Evolutionary conservation across 345 rosid genomes (phyloP).

Genomic region (Populus nigra): DNA sequence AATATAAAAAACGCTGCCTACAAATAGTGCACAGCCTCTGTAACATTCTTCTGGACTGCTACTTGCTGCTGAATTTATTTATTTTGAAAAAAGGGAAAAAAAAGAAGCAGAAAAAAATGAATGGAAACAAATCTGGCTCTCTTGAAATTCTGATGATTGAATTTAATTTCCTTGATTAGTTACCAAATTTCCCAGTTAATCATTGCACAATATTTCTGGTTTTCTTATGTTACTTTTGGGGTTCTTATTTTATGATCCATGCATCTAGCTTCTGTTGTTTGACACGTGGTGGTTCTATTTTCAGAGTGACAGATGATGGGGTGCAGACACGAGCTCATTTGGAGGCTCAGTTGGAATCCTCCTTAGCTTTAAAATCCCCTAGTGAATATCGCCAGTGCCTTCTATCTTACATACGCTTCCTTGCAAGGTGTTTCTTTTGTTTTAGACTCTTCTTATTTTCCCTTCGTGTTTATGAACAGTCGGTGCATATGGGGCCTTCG

Average conservation of each 20-base stretch:
- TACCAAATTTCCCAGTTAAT: not conserved
- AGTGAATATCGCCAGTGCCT: slow-evolving; percentile 93
- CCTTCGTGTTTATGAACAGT: not conserved
- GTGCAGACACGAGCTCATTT: slow-evolving; percentile 94
- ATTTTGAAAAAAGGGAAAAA: not conserved
- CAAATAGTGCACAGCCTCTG: not conserved
- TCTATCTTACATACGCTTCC: slow-evolving; percentile 81
- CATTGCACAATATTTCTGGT: not conserved
- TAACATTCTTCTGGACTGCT: not conserved
- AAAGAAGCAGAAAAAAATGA: not conserved
- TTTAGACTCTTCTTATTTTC: not conserved
- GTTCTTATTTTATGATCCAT: not conserved
- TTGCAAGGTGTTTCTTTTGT: slow-evolving; percentile 60
- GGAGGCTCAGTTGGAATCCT: slow-evolving; percentile 92
- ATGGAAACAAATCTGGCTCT: not conserved
- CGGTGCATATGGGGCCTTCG: not conserved
- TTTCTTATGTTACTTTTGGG: not conserved
- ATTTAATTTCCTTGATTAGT: slow-evolving; percentile 9
- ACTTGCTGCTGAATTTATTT: not conserved
- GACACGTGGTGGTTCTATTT: slow-evolving; percentile 11
- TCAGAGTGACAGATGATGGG: slow-evolving; percentile 95
- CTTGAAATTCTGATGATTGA: not conserved
- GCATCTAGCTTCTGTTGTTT: slow-evolving; percentile 6
- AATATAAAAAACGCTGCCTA: not conserved
- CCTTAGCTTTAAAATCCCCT: slow-evolving; percentile 77